A percentile compares a stretch with the other conserved stretches of the same genome.
These are phyloP conservation scores for Kwoniella shivajii DNA, from an alignment of 1,284 basidiomycete genomes.

Conservation along the genomic window DNA sequence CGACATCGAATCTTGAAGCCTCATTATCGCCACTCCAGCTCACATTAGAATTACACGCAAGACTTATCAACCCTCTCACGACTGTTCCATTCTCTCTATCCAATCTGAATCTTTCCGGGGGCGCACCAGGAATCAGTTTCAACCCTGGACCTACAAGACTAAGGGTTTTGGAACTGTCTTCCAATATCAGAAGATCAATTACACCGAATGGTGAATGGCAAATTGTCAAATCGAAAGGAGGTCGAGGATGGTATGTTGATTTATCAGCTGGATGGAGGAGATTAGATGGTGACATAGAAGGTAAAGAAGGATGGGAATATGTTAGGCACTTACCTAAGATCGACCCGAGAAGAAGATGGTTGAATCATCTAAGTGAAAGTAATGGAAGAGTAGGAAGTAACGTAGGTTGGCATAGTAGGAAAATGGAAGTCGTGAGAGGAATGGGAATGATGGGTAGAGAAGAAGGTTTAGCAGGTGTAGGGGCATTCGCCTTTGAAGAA, in stretches of 20 bases:
- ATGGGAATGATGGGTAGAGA: conserved; percentile 88
- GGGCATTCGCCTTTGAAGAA: conserved; percentile 86
- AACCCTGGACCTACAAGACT: conserved; percentile 69
- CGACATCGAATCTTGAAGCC: conserved; percentile 64
- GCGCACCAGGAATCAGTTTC: conserved; percentile 44
- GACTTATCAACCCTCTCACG: conserved; percentile 75
- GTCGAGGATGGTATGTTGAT: conserved; percentile 94
- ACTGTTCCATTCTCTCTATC: conserved; percentile 73
- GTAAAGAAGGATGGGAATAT: conserved; percentile 26
- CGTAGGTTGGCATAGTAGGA: conserved; percentile 92
- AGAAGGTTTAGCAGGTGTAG: conserved; percentile 89
- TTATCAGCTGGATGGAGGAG: conserved; percentile 72
- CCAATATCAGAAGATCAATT: conserved; percentile 65
- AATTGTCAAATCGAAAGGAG: conserved; percentile 85
- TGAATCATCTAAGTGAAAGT: conserved; percentile 72
- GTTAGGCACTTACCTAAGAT: conserved; percentile 44
- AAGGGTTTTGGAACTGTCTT: conserved; percentile 83
- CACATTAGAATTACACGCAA: conserved; percentile 56
- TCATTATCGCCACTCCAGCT: conserved; percentile 55
- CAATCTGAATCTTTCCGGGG: conserved; percentile 28
- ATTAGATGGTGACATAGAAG: conserved; percentile 5
- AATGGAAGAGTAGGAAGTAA: conserved; percentile 87
- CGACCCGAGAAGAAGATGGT: conserved; percentile 69
- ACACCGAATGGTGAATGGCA: conserved; percentile 73
- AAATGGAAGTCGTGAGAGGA: conserved; percentile 94